Percentiles rank a stretch among this genome's conserved stretches.
Conservation (phyloP, 768 basidiomycete genomes). For the Omphalotus guepiniiformis region DNA sequence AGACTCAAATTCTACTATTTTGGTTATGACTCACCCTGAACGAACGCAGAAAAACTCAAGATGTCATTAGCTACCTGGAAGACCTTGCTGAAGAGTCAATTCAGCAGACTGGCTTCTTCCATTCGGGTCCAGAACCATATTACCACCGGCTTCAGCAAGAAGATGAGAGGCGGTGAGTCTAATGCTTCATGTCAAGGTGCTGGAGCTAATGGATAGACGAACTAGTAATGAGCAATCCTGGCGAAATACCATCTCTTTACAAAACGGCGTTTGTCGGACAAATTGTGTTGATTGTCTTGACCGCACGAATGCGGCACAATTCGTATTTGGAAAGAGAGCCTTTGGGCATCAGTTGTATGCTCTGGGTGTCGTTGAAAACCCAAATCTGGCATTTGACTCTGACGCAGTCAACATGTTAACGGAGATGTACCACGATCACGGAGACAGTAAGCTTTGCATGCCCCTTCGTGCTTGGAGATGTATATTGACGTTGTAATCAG, state of each 20-base stretch:
- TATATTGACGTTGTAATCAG: constrained; percentile 32
- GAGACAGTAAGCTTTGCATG: constrained; percentile 64
- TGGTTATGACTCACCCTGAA: too few species aligned
- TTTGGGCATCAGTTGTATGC: constrained; percentile 95
- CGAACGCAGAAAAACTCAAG: constrained; percentile 78
- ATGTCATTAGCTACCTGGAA: constrained; percentile 92
- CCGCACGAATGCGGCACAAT: constrained; percentile 94
- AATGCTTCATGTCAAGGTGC: constrained; percentile 7
- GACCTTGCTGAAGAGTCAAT: constrained; percentile 94
- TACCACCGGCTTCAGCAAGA: constrained; percentile 59
- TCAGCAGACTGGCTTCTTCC: constrained; percentile 90
- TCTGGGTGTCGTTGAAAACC: constrained; percentile 77
- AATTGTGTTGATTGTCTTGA: constrained; percentile 98
- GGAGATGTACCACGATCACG: constrained; percentile 98
- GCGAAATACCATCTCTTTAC: constrained; percentile 70
- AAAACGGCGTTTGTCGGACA: constrained; percentile 88
- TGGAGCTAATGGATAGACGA: not conserved
- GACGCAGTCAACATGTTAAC: constrained; percentile 96
- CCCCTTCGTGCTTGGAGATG: not conserved
- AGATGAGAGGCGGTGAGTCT: constrained; percentile 27
- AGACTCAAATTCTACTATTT: not conserved
- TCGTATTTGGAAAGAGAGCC: constrained; percentile 93
- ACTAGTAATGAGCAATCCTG: constrained; percentile 36
- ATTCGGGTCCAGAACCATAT: constrained; percentile 85
- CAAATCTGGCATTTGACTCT: constrained; percentile 86